These are phyloP conservation scores for Cordyceps cateniannulata DNA, from an alignment of 2,329 filamentous ascomycete species.

Conservation along the genomic window DNA sequence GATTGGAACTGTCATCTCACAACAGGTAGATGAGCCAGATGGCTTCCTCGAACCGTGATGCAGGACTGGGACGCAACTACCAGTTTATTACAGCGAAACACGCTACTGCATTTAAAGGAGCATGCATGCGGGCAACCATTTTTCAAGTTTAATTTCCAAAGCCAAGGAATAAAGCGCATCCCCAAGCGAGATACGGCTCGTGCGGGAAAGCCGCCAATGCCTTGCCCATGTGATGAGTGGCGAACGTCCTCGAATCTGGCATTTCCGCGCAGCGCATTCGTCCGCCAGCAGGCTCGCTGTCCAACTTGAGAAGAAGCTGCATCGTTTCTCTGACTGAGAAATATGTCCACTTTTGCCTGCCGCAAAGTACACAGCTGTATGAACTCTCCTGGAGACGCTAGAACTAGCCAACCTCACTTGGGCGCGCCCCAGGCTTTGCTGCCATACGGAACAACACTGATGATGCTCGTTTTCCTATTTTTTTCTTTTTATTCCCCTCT, in stretches of 20 bases:
- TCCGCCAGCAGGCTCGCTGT: not conserved
- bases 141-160: too few relatives aligned
- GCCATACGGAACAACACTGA: not conserved
- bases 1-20: too few relatives aligned
- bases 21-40: too few relatives aligned
- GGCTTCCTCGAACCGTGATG: too few relatives aligned
- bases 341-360: not conserved
- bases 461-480: not conserved
- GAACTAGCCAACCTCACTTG: not conserved
- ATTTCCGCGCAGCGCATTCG: slow-evolving; percentile 6
- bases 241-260: not conserved
- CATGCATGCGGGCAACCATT: too few relatives aligned
- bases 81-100: too few relatives aligned
- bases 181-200: not conserved
- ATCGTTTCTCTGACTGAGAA: not conserved
- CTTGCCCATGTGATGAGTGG: not conserved
- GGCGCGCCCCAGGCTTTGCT: too few relatives aligned
- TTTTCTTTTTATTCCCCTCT: not conserved
- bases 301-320: not conserved
- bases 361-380: not conserved
- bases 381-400: too few relatives aligned
- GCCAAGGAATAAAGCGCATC: too few relatives aligned
- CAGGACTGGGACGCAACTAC: too few relatives aligned
- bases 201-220: not conserved
- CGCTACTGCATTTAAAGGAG: too few relatives aligned